A percentile compares a stretch with the other conserved stretches of the same genome.
phyloP scores from a whole-genome alignment of 305 asterid genomes.

The Solanum hybrid region DNA sequence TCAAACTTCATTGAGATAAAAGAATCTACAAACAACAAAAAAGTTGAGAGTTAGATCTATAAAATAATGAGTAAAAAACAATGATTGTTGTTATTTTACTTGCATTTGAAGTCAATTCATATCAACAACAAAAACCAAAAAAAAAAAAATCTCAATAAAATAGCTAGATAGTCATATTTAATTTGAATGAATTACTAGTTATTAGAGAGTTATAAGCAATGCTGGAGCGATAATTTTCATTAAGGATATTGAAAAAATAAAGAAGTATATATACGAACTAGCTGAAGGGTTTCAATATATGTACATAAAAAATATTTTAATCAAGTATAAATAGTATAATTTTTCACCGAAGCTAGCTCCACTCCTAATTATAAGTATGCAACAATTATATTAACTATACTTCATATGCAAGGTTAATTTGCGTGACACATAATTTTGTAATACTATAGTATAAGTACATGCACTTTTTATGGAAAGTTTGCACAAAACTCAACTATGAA shows the following conservation, averaged over 20 bases:
- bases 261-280: too few relatives aligned
- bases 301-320: too few relatives aligned
- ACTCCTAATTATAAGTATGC: background rate
- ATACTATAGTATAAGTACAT: background rate
- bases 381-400: background rate
- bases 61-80: background rate
- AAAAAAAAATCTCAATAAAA: background rate
- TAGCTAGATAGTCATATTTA: background rate
- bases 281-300: too few relatives aligned
- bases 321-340: too few relatives aligned
- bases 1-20: slow-evolving; percentile 87
- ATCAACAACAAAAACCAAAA: background rate
- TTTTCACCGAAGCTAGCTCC: too few relatives aligned
- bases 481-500: background rate
- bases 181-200: background rate
- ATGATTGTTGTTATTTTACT: background rate
- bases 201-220: background rate
- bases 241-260: too few relatives aligned
- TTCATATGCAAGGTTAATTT: background rate
- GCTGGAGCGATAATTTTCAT: too few relatives aligned
- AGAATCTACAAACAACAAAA: slow-evolving; percentile 39
- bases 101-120: background rate
- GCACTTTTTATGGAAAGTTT: background rate
- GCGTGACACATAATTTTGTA: background rate
- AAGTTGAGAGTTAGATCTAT: background rate